phyloP scores from a whole-genome alignment of 2,329 filamentous ascomycete species.

The Fusarium denticulatum region DNA sequence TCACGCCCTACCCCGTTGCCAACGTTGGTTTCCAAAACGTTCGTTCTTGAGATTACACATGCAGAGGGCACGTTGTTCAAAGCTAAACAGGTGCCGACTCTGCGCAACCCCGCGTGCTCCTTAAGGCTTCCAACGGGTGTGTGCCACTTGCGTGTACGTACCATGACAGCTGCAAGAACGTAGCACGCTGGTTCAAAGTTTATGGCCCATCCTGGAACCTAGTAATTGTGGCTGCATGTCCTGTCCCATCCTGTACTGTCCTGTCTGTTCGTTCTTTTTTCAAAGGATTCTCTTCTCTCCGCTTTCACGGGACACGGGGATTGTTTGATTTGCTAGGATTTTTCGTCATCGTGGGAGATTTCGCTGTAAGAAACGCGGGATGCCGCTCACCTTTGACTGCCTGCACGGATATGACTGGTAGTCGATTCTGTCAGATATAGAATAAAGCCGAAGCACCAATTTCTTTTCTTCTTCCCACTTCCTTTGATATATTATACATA shows the following conservation, averaged over 20 bases:
- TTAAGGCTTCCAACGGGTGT: not conserved
- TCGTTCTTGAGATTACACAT: not conserved
- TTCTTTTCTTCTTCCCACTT: not conserved
- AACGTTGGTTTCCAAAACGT: not conserved
- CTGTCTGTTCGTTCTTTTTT: not conserved
- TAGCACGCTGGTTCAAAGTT: not conserved
- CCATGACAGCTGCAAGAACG: not conserved
- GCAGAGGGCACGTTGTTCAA: not conserved
- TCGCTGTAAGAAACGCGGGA: not conserved
- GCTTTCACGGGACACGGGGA: constrained; percentile 1
- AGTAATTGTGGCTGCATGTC: not conserved
- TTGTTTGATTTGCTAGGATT: not conserved
- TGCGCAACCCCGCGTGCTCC: not conserved
- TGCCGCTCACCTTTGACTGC: not conserved
- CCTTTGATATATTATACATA: not conserved
- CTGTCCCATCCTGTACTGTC: not conserved
- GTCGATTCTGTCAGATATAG: not conserved
- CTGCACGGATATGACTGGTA: not conserved
- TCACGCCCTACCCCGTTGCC: not conserved
- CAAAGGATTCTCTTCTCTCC: constrained; percentile 46
- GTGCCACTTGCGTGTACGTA: not conserved
- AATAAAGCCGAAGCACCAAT: not conserved
- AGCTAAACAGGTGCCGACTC: not conserved
- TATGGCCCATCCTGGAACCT: not conserved
- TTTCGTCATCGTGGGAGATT: not conserved